Base-by-base conservation (phyloP, 2,329 filamentous ascomycete genomes). In the Venturia nashicola region DNA sequence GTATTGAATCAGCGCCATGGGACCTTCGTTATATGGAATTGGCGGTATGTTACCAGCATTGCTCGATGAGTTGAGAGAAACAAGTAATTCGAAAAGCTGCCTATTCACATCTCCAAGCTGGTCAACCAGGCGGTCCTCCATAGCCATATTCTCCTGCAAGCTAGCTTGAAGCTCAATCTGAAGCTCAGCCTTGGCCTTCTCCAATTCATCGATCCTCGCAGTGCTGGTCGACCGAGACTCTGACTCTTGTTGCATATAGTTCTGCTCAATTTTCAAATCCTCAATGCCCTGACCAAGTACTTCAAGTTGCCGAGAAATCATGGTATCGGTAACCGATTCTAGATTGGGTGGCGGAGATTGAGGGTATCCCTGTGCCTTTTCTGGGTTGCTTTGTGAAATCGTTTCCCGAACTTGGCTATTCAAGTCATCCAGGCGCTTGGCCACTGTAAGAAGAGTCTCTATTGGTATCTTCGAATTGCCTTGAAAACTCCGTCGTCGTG, bases 1-100 rank as follows among this genome's bases (percentile, higher is more conserved):
- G 69, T 89, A 90, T 59, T 79, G 76, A 51, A 91, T 76, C 68
- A 94, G 90, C 34, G 85, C 82, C 59, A 88, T 81, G 6, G 90
- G 73, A 34, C 82, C 82, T 55, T 36, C 34, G 8, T 54, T 20
- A 9, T 27, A 42, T 16, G 63, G 63, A 32, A 60, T 43, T 57
- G 39, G 34, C 8, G 57, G 42, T 6, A 64, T 6, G 44, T 18
- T 55, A 18, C 32, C 36, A 23, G 36, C 27, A 12, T 63, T 55
- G 23, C 32, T 36, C 9, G 42, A 36, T 42, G 61, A 34, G 42
- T 48, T 27, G 7, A 20, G 6, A 3, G 61, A 63, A 23, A 27
- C 73, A 34, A 78, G 70, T 54, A 80, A 68, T 5, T 73, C 72
- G 61, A 85, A 82, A 12, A 92, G 74, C 65, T 87, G 84, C 6